Evolutionary conservation across 176 grass and related monocot species (phyloP).

Genomic region (Lolium rigidum): DNA sequence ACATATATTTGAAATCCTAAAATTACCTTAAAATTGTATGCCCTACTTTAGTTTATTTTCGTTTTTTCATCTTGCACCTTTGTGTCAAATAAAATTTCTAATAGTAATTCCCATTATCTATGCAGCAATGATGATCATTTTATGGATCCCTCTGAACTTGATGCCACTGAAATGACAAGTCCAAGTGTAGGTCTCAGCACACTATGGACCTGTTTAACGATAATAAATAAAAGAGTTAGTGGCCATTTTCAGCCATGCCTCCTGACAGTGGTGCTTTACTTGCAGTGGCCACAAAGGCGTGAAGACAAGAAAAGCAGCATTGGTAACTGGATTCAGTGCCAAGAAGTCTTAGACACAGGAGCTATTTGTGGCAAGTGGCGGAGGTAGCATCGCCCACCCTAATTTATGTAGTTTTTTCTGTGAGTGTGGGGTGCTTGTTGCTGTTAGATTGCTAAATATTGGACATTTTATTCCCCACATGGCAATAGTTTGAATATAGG

Average conservation of each 20-base stretch:
- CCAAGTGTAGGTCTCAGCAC: conserved; percentile 47
- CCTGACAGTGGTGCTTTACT: conserved; percentile 21
- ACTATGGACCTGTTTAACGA: conserved; percentile 37
- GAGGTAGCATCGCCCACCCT: conserved; percentile 46
- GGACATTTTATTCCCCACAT: not conserved
- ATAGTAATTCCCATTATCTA: conserved; percentile 38
- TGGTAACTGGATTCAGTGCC: conserved; percentile 77
- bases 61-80: conserved; percentile 8
- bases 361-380: conserved; percentile 81
- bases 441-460: not conserved
- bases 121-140: conserved; percentile 64
- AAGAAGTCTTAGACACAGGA: conserved; percentile 48
- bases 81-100: conserved; percentile 23
- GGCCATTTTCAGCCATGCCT: conserved; percentile 5
- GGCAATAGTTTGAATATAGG: conserved; percentile 7
- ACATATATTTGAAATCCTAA: conserved; percentile 1
- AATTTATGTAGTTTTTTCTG: not conserved
- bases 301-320: conserved; percentile 45
- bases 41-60: not conserved
- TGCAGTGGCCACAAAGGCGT: conserved; percentile 16
- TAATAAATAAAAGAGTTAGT: conserved; percentile 33
- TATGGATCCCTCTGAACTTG: conserved; percentile 54
- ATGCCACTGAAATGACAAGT: conserved; percentile 42
- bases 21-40: conserved; percentile 2
- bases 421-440: not conserved